These are phyloP conservation scores for Fraxinus pennsylvanica DNA, from an alignment of 257 asterid genomes.

Conservation along the genomic window DNA sequence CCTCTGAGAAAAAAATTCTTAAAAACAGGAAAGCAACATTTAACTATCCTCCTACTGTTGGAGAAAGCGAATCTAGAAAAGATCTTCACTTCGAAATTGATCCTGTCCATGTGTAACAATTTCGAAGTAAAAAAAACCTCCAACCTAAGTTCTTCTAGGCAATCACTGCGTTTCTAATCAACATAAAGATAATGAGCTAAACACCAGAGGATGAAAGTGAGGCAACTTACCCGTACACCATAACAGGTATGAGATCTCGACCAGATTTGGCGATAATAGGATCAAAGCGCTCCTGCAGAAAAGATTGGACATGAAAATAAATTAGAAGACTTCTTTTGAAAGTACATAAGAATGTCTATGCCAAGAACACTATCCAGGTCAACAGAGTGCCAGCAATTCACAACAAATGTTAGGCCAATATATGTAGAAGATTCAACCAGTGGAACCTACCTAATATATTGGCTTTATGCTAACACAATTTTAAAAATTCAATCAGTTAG, in stretches of 20 bases:
- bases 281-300: constrained; percentile 93
- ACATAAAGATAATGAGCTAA: constrained; percentile 2
- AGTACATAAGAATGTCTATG: not conserved
- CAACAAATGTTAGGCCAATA: not conserved
- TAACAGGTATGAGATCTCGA: constrained; percentile 97
- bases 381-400: not conserved
- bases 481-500: not conserved
- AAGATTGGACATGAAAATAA: constrained; percentile 6
- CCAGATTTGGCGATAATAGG: constrained; percentile 95
- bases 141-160: constrained; percentile 17
- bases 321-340: constrained; percentile 4
- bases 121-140: not conserved
- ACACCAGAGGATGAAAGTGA: constrained; percentile 16
- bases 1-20: not conserved
- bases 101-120: not conserved
- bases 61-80: not conserved
- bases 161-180: constrained; percentile 12
- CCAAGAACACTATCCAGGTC: not conserved
- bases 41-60: not conserved
- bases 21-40: not conserved
- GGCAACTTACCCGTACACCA: constrained; percentile 93
- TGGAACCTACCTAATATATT: not conserved
- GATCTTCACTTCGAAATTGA: not conserved
- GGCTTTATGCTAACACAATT: not conserved
- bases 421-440: not conserved